phyloP scores from a whole-genome alignment of 2,329 filamentous ascomycete species.

The Talaromyces pinophilus region DNA sequence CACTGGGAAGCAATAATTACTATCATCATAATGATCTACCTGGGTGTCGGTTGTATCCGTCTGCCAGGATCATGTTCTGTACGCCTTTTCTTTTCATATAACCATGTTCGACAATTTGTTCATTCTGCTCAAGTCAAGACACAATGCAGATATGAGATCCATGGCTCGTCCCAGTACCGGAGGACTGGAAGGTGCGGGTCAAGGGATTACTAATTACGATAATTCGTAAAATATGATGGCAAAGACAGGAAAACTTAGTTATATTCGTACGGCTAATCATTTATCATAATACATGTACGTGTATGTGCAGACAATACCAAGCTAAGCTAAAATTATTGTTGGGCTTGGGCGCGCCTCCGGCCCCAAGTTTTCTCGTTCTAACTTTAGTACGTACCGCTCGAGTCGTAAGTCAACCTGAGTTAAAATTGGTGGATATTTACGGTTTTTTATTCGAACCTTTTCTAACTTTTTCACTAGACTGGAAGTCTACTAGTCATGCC shows the following conservation, averaged over 20 bases:
- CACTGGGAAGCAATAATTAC: neutral
- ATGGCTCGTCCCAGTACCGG: slow-evolving; percentile 11
- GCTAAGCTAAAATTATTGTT: slow-evolving; percentile 16
- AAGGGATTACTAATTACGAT: slow-evolving; percentile 2
- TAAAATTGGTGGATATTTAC: slow-evolving; percentile 14
- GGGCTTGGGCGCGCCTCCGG: slow-evolving; percentile 16
- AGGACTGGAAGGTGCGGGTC: slow-evolving; percentile 2
- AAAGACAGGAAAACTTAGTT: neutral
- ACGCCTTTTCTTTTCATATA: neutral
- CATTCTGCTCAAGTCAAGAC: neutral
- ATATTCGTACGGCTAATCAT: neutral
- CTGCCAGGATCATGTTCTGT: neutral
- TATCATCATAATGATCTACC: slow-evolving; percentile 4
- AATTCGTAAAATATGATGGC: neutral
- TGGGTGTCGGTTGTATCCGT: slow-evolving; percentile 9
- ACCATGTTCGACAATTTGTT: neutral
- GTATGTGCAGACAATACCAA: neutral
- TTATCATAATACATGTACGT: neutral
- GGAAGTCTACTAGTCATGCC: slow-evolving; percentile 19
- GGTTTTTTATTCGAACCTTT: slow-evolving; percentile 2
- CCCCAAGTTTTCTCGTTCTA: slow-evolving; percentile 16
- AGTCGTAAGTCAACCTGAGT: slow-evolving; percentile 7
- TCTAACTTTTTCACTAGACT: slow-evolving; percentile 14
- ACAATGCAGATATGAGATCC: neutral
- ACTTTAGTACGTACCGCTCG: slow-evolving; percentile 10